Evolutionary conservation across 2,329 filamentous ascomycete species (phyloP).

Genomic region (Phialophora verrucosa): DNA sequence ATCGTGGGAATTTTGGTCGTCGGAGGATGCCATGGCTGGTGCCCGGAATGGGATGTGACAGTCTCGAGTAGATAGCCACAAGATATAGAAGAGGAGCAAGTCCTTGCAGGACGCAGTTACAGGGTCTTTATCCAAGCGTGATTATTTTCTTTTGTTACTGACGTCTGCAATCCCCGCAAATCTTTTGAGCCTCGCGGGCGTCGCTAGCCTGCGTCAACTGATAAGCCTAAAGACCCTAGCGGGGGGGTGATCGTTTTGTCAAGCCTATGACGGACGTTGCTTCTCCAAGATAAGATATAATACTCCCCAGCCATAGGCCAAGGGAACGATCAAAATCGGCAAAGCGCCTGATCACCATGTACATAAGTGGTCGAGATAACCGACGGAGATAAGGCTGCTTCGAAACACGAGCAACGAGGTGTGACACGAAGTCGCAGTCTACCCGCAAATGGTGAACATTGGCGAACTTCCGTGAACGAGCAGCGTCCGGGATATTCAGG

Average conservation of each 20-base stretch:
- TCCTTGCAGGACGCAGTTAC: neutral
- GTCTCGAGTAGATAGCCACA: constrained; percentile 29
- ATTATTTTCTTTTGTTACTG: neutral
- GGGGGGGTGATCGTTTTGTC: constrained; percentile 2
- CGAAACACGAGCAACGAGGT: neutral
- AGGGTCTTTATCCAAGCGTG: neutral
- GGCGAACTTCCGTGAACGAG: no score
- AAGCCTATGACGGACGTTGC: constrained; percentile 11
- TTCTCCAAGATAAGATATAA: constrained; percentile 7
- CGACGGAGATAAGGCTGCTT: constrained; percentile 1
- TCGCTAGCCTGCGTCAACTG: constrained; percentile 10
- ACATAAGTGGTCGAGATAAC: neutral
- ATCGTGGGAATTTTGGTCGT: constrained; percentile 14
- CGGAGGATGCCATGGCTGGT: constrained; percentile 27
- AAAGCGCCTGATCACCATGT: neutral
- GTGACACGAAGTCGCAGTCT: no score
- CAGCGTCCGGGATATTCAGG: neutral
- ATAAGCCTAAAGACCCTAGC: constrained; percentile 15
- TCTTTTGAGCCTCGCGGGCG: neutral
- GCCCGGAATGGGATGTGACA: neutral
- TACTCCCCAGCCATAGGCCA: neutral
- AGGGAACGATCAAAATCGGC: neutral
- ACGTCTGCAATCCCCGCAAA: neutral
- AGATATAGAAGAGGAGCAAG: neutral
- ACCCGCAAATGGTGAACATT: no score